phyloP scores from a whole-genome alignment of 2,329 filamentous ascomycete genomes.

The Trichoderma atrobrunneum region DNA sequence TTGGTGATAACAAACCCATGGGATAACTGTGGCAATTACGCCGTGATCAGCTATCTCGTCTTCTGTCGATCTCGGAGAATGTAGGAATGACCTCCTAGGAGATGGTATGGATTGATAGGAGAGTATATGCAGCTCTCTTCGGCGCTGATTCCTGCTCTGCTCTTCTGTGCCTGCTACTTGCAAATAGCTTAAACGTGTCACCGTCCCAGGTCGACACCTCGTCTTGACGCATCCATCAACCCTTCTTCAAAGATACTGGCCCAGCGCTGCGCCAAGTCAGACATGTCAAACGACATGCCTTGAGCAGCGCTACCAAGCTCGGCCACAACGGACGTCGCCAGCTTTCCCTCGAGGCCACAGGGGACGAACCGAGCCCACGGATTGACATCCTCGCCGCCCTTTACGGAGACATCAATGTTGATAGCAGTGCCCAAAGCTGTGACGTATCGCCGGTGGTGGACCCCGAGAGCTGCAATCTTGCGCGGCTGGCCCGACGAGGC shows the following conservation, averaged over 20 bases:
- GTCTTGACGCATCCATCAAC: constrained; percentile 28
- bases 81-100: neutral
- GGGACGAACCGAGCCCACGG: constrained; percentile 75
- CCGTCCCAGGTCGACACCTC: constrained; percentile 22
- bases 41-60: neutral
- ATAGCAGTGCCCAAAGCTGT: constrained; percentile 81
- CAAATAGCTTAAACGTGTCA: neutral
- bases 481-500: constrained; percentile 34
- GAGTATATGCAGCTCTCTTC: neutral
- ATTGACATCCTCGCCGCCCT: constrained; percentile 39
- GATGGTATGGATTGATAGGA: neutral
- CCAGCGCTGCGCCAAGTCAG: constrained; percentile 33
- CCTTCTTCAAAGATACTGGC: constrained; percentile 36
- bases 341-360: constrained; percentile 79
- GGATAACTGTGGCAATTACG: neutral
- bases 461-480: constrained; percentile 88
- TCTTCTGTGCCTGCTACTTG: neutral
- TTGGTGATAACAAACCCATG: neutral
- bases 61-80: neutral
- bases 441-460: constrained; percentile 83
- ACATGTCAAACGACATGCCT: constrained; percentile 28
- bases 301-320: constrained; percentile 39
- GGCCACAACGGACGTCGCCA: constrained; percentile 69
- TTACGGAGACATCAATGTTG: constrained; percentile 64
- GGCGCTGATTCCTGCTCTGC: neutral